These are phyloP conservation scores for Murraya paniculata DNA, from an alignment of 345 rosid species.

Conservation along the genomic window DNA sequence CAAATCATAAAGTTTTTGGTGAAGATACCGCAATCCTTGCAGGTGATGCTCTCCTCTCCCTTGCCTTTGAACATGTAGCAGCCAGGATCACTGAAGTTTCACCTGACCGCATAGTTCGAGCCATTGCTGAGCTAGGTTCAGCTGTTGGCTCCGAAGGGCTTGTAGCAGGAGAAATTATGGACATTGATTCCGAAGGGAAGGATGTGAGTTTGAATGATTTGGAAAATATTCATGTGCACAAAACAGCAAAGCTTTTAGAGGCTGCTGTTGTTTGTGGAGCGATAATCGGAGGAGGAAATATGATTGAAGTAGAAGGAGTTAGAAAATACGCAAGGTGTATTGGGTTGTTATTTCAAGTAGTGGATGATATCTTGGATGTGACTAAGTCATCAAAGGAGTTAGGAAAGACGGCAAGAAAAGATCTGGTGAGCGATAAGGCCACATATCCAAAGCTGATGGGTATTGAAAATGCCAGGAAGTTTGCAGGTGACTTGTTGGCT, in stretches of 20 bases:
- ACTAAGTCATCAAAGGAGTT: conserved; percentile 31
- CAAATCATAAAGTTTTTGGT: conserved; percentile 51
- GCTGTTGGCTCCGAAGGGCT: conserved; percentile 49
- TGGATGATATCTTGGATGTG: conserved; percentile 35
- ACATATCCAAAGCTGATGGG: conserved; percentile 43
- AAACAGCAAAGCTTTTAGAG: conserved; percentile 39
- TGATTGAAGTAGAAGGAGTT: conserved; percentile 23
- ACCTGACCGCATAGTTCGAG: conserved; percentile 36
- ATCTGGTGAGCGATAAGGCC: conserved; percentile 33
- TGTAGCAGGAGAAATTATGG: conserved; percentile 57
- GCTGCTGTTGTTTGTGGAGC: conserved; percentile 40
- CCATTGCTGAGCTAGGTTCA: conserved; percentile 41
- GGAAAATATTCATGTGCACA: conserved; percentile 38
- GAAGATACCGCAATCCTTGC: conserved; percentile 60
- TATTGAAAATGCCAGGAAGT: conserved; percentile 27
- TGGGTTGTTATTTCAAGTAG: conserved; percentile 38
- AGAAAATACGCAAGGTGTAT: conserved; percentile 34
- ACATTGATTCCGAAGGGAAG: conserved; percentile 47
- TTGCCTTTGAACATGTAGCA: conserved; percentile 56
- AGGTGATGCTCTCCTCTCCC: conserved; percentile 53
- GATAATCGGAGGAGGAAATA: conserved; percentile 34
- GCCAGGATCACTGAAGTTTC: conserved; percentile 22
- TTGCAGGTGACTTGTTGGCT: conserved; percentile 24
- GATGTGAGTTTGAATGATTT: conserved; percentile 25
- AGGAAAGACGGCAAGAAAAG: conserved; percentile 42